phyloP scores from a whole-genome alignment of 73 alveolate genomes.

The Paramecium tetraurelia region DNA sequence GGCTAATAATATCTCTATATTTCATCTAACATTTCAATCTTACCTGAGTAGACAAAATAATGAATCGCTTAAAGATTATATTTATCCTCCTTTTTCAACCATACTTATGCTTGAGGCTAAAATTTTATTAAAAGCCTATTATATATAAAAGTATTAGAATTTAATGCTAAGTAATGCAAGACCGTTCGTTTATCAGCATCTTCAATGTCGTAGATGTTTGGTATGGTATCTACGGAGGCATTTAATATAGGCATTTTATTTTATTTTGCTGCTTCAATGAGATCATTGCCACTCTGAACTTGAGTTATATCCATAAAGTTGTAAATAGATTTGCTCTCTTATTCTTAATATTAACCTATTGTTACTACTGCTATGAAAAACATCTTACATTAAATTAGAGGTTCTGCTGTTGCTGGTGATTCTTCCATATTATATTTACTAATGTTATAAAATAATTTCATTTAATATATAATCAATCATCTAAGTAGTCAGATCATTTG shows the following conservation, averaged over 20 bases:
- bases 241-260: constrained; percentile 9
- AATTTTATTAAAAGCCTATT: not conserved
- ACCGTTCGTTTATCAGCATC: not conserved
- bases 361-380: not conserved
- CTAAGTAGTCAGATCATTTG: not conserved
- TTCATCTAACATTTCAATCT: not conserved
- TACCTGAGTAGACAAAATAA: not conserved
- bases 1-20: not conserved
- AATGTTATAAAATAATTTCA: not conserved
- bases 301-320: not conserved
- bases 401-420: not conserved
- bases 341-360: not conserved
- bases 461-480: not conserved
- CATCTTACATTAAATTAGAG: not conserved
- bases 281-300: not conserved
- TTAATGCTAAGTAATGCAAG: constrained; percentile 2
- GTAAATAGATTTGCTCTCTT: not conserved
- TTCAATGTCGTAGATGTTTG: not conserved
- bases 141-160: not conserved
- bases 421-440: not conserved
- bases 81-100: not conserved
- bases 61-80: not conserved
- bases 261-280: constrained; percentile 9
- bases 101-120: not conserved
- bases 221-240: not conserved